Conservation (phyloP, 306 rosid genomes). For the Glycine soja region DNA sequence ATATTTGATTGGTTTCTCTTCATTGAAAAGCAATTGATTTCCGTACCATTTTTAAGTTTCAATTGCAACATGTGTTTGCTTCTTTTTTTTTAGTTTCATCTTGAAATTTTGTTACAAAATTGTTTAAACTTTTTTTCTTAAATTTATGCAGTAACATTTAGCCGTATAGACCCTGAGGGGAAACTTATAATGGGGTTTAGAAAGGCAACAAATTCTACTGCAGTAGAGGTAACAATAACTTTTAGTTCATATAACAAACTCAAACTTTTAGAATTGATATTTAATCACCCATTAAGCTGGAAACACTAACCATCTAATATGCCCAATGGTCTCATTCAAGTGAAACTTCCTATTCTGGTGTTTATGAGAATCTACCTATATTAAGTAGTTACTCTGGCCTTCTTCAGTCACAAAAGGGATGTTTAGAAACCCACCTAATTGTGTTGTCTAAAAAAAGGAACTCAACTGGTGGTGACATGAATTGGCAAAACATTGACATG, state of each 20-base stretch:
- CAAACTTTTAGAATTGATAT: slow-evolving; percentile 55
- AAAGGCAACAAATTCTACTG: slow-evolving; percentile 77
- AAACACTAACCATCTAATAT: slow-evolving; percentile 73
- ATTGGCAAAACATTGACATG: slow-evolving; percentile 78
- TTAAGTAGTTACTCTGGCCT: slow-evolving; percentile 95
- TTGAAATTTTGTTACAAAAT: slow-evolving; percentile 15
- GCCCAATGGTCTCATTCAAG: slow-evolving; percentile 86
- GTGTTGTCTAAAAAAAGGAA: slow-evolving; percentile 73
- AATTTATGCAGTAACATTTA: slow-evolving; percentile 80
- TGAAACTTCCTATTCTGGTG: slow-evolving; percentile 87
- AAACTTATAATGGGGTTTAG: slow-evolving; percentile 98
- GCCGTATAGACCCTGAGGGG: slow-evolving; percentile 99
- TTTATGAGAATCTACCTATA: slow-evolving; percentile 88
- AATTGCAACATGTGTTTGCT: neutral
- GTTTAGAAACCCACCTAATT: slow-evolving; percentile 75
- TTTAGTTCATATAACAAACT: slow-evolving; percentile 53
- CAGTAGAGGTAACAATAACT: slow-evolving; percentile 74
- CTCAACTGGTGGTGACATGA: slow-evolving; percentile 71
- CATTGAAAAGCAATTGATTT: slow-evolving; percentile 31
- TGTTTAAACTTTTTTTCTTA: neutral
- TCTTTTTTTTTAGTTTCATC: slow-evolving; percentile 24
- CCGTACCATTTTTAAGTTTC: slow-evolving; percentile 24
- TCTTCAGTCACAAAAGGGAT: slow-evolving; percentile 92
- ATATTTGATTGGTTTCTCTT: slow-evolving; percentile 36
- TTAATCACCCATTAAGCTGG: slow-evolving; percentile 73